A percentile compares a stretch with the other conserved stretches of the same genome.
Conservation (phyloP, 129 eudicot genomes). For the Flaveria linearis region DNA sequence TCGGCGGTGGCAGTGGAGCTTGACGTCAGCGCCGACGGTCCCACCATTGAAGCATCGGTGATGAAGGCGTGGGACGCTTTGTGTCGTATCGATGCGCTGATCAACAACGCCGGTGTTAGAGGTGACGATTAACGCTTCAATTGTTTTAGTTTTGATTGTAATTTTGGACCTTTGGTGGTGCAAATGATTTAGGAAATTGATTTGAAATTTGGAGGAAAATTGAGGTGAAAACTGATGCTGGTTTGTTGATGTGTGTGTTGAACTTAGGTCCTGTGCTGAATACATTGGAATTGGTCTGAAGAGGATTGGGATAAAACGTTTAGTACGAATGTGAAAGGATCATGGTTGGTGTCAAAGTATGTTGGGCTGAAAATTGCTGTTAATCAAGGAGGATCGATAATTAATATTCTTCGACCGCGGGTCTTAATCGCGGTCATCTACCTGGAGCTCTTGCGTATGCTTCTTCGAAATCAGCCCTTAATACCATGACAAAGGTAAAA, state of each 20-base stretch:
- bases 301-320: constrained; percentile 53
- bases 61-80: constrained; percentile 47
- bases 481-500: constrained; percentile 38
- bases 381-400: constrained; percentile 52
- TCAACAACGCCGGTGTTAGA: constrained; percentile 54
- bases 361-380: constrained; percentile 48
- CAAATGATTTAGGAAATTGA: not conserved
- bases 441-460: constrained; percentile 59
- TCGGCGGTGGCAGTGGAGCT: constrained; percentile 55
- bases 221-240: not conserved
- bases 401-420: constrained; percentile 66
- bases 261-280: constrained; percentile 44
- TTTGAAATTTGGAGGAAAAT: not conserved
- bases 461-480: constrained; percentile 55
- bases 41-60: constrained; percentile 42
- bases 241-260: constrained; percentile 8
- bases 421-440: constrained; percentile 58
- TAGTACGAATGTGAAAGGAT: constrained; percentile 57
- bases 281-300: constrained; percentile 49
- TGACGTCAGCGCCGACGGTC: constrained; percentile 42
- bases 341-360: constrained; percentile 37
- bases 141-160: not conserved
- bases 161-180: not conserved
- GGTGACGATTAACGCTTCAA: constrained; percentile 28
- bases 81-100: constrained; percentile 45